Base-by-base conservation (phyloP, 768 basidiomycete genomes). In the Boletus coccyginus region DNA sequence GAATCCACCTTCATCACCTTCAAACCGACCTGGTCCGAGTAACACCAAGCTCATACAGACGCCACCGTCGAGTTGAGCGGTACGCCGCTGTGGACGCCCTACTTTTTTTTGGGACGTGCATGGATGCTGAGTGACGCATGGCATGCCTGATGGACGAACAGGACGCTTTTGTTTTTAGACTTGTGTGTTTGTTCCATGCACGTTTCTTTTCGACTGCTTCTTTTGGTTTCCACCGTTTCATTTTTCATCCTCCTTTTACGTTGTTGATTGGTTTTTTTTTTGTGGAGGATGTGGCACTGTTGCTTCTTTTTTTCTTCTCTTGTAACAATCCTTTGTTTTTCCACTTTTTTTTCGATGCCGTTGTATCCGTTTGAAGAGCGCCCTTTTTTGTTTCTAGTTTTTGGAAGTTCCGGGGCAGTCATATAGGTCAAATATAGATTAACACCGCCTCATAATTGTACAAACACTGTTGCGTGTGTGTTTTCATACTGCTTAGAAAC, bases 101-200 rank as follows among this genome's bases (percentile, higher is more conserved):
- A 38, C 17, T 43, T 50, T 47, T 32, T 47, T 40, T 40, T 45
- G 43, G 61, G 44, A 59, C 62, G 60, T 57, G 58, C 35, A 54
- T 68, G 65, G 67, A 67, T 56, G 57, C 47, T 40, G 45, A 43
- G 45, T 44, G 58, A 61, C 46, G 32, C 31, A 42, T 40, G 54
- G 59, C 35, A 43, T 57, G 54, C 47, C 55, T 43, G 56, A 64
- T 17, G 60, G 62, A 61, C 60, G 49, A 40, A 52, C 51, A 56
- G 66, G 59, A 68, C 68, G 56, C 48, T 68, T 46, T 66, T 64
- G 56, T 46, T 68, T 46, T 66, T 64, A 69, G 62, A 69, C 44
- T 19, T 53, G 27, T 41, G 40, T 50, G 46, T 33, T 38, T 33
- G 50, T 40, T 50, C 41, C 50, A 49, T 58, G 43, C 57, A 53